Conservation (phyloP, 106 monocot genomes). For the Agapanthus africanus region DNA sequence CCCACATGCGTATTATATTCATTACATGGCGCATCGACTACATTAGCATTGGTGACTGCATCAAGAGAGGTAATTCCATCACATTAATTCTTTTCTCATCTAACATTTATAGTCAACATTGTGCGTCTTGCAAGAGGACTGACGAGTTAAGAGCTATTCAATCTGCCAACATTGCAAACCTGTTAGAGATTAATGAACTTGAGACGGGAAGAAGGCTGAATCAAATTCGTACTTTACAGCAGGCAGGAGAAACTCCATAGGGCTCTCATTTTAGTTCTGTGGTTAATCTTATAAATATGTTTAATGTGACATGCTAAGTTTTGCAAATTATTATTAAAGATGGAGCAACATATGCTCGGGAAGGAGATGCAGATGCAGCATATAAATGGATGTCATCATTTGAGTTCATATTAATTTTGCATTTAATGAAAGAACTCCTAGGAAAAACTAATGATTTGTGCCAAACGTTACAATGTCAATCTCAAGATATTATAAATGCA, state of each 20-base stretch:
- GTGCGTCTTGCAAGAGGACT: too few species aligned
- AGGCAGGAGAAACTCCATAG: neutral
- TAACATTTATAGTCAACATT: neutral
- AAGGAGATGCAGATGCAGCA: constrained; percentile 1
- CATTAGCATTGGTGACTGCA: constrained; percentile 9
- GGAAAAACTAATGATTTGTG: neutral
- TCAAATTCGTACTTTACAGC: constrained; percentile 1
- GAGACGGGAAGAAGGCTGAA: neutral
- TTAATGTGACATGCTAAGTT: too few species aligned
- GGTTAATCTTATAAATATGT: neutral
- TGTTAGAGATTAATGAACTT: too few species aligned
- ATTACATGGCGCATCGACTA: constrained; percentile 15
- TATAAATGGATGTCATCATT: constrained; percentile 6
- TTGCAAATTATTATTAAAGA: neutral
- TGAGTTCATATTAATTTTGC: constrained; percentile 10
- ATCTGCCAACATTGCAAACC: too few species aligned
- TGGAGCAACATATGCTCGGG: neutral
- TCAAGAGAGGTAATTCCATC: constrained; percentile 6
- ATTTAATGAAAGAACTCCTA: constrained; percentile 12
- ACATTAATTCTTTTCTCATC: constrained; percentile 6
- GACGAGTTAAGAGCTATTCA: too few species aligned
- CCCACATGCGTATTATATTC: too few species aligned
- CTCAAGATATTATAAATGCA: constrained; percentile 18
- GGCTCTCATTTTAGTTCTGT: neutral
- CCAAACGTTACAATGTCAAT: constrained; percentile 7